Evolutionary conservation across 371 early-diverging fungal species (phyloP), one percentile per base, ranked within the genome.

Genomic region (Mortierella sp.): DNA sequence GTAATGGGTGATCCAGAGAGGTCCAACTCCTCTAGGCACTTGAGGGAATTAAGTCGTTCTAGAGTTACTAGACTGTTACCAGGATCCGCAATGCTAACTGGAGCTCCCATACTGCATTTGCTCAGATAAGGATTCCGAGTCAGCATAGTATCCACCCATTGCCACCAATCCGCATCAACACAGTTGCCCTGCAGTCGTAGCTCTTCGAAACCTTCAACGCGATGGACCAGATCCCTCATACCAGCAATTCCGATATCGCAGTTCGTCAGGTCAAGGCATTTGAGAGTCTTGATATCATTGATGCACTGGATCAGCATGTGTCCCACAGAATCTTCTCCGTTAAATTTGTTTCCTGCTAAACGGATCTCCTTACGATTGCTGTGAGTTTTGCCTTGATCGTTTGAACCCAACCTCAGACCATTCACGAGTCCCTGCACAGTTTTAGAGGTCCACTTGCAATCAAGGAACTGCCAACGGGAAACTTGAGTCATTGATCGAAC

Each of bases 111-210:
- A 17, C 68, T 53, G 45, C 68, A 74, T 4, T 31, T 45, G 34
- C 37, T 43, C 1, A 74, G 17, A 15, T 34, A 22, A 13, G 72
- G 64, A 60, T 71, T 76, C 26, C 40, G 49, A 17, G 15, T 51
- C 19, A 76, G 51, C 22, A 71, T 61, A 17, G 35, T 26, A 9
- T 76, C 72, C 68, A 71, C 68, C 72, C 77, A 76, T 35, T 68
- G 64, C 77, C 77, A 76, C 77, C 77, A 76, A n/a, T 61, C 53
- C 7, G 61, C 65, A 29, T 71, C 77, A 2, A 49, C 47, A 22
- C 67, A 23, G 53, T 76, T 76, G 8, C 72, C 72, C 28, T 49
- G 54, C 17, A 76, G 13, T 23, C 64, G 68, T 40, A 76, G 43
- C 35, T 57, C 63, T 17, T n/a, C 31, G 1, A 71, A 6, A 0